A percentile compares a stretch with the other conserved stretches of the same genome.
phyloP scores from a whole-genome alignment of 495 filamentous ascomycete genomes.

The Aspergillus bertholletiae region DNA sequence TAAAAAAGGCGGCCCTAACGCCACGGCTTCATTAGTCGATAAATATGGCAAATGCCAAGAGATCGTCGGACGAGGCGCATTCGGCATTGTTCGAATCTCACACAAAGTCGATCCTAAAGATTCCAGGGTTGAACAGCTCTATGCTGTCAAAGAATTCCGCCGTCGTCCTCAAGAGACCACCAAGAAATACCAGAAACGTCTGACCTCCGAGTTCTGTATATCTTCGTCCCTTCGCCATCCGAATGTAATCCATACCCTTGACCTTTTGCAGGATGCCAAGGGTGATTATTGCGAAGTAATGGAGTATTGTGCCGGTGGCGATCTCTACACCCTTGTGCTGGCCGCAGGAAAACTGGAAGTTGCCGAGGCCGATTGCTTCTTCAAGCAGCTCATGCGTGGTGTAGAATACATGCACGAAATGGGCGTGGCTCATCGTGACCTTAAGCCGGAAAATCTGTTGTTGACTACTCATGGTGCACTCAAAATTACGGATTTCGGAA shows the following conservation, averaged over 20 bases:
- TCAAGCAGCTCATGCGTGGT: slow-evolving; percentile 99
- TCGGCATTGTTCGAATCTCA: slow-evolving; percentile 97
- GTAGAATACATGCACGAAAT: slow-evolving; percentile 99
- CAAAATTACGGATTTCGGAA: slow-evolving; percentile 99
- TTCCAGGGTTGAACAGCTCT: slow-evolving; percentile 81
- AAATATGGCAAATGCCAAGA: slow-evolving; percentile 99
- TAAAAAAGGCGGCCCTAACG: slow-evolving; percentile 71
- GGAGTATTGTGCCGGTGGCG: slow-evolving; percentile 97
- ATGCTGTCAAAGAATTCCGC: slow-evolving; percentile 97
- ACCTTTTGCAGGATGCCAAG: slow-evolving; percentile 92
- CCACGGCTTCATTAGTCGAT: slow-evolving; percentile 81
- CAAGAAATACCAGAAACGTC: slow-evolving; percentile 95
- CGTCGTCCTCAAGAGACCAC: slow-evolving; percentile 87
- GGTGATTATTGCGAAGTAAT: slow-evolving; percentile 99
- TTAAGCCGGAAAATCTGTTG: slow-evolving; percentile 96
- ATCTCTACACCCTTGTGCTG: slow-evolving; percentile 92
- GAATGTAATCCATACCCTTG: slow-evolving; percentile 97
- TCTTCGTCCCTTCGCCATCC: slow-evolving; percentile 94
- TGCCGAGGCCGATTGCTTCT: slow-evolving; percentile 93
- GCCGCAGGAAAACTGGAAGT: slow-evolving; percentile 92
- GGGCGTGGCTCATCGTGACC: slow-evolving; percentile 95
- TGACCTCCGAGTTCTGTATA: slow-evolving; percentile 99
- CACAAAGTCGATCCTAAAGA: slow-evolving; percentile 87
- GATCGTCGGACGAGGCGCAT: slow-evolving; percentile 94
- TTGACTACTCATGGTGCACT: slow-evolving; percentile 90